Conservation (phyloP, 257 asterid species). For the Solanum commersonii region DNA sequence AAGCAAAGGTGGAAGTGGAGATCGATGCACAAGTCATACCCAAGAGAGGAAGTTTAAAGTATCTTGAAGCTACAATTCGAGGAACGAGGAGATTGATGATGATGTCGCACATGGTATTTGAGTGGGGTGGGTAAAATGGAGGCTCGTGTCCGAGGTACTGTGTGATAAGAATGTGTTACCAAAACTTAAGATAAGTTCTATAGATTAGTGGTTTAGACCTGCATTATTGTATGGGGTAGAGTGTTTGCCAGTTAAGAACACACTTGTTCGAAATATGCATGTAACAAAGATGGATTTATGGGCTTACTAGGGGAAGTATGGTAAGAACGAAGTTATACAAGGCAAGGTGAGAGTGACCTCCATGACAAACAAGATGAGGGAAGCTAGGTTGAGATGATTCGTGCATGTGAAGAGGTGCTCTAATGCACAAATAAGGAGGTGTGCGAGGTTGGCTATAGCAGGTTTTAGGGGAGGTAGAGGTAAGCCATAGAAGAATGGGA, state of each 20-base stretch:
- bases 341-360: not conserved
- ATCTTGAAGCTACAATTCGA: not conserved
- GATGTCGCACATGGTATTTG: not conserved
- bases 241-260: not conserved
- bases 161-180: not conserved
- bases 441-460: not conserved
- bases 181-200: not conserved
- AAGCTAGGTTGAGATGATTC: not conserved
- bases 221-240: not conserved
- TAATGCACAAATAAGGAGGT: not conserved
- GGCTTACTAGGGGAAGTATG: not conserved
- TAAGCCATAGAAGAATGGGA: not conserved
- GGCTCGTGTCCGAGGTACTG: not conserved
- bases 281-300: not conserved
- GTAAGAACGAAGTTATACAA: not conserved
- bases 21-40: not conserved
- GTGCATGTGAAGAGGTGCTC: not conserved
- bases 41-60: not conserved
- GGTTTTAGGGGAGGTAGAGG: not conserved
- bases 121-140: not conserved
- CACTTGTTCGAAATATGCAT: not conserved
- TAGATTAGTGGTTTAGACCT: not conserved
- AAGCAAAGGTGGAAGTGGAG: not conserved
- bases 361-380: not conserved
- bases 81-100: not conserved